Evolutionary conservation across 495 filamentous ascomycete genomes (phyloP).

Genomic region (Penicillium manginii): DNA sequence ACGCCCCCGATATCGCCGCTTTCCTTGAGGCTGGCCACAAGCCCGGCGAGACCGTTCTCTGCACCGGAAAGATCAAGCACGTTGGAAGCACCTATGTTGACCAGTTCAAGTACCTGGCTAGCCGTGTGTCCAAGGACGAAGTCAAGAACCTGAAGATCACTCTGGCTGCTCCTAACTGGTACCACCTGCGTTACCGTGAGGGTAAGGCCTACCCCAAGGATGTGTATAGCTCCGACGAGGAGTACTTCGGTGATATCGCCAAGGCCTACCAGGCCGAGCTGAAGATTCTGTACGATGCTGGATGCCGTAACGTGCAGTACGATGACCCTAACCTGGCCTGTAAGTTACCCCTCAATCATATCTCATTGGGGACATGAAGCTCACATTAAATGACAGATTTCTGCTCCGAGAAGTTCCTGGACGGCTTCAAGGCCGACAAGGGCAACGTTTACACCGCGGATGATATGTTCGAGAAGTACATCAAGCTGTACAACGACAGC

Average conservation of each 20-base stretch:
- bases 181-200: slow-evolving; percentile 73
- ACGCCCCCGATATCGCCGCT: slow-evolving; percentile 79
- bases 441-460: slow-evolving; percentile 61
- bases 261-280: slow-evolving; percentile 71
- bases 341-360: slow-evolving; percentile 37
- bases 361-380: neutral
- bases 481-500: slow-evolving; percentile 76
- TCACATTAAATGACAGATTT: slow-evolving; percentile 56
- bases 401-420: slow-evolving; percentile 75
- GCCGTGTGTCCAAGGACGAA: slow-evolving; percentile 58
- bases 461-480: slow-evolving; percentile 72
- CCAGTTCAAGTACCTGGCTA: slow-evolving; percentile 72
- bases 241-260: slow-evolving; percentile 77
- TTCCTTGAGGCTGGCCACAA: slow-evolving; percentile 72
- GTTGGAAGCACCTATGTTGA: slow-evolving; percentile 62
- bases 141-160: slow-evolving; percentile 73
- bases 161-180: slow-evolving; percentile 73
- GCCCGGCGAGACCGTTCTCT: slow-evolving; percentile 74
- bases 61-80: slow-evolving; percentile 73
- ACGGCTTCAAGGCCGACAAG: slow-evolving; percentile 63
- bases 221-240: slow-evolving; percentile 66
- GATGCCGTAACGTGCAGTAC: slow-evolving; percentile 72
- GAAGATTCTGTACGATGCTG: slow-evolving; percentile 67
- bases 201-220: slow-evolving; percentile 68
- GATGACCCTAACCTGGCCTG: slow-evolving; percentile 79